Evolutionary conservation across 2,329 filamentous ascomycete species (phyloP).

Genomic region (Aquanectria penicillioides): DNA sequence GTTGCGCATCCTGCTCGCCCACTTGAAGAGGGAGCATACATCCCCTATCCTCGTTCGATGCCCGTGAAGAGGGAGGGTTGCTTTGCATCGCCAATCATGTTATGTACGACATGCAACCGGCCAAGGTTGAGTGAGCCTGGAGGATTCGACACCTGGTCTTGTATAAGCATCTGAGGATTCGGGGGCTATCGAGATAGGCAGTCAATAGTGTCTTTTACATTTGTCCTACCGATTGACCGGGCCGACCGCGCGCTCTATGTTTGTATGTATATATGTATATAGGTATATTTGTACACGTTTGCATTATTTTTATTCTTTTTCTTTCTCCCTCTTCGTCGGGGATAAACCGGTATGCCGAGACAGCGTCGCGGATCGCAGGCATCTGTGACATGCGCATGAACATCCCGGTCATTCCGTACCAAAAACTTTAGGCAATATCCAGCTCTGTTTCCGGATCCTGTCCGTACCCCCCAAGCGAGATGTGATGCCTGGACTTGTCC

Average conservation of each 20-base stretch:
- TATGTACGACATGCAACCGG: not conserved
- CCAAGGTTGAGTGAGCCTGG: not conserved
- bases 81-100: not conserved
- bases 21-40: not conserved
- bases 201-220: not conserved
- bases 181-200: not conserved
- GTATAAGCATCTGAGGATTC: not conserved
- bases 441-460: too few relatives aligned
- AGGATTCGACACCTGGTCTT: not conserved
- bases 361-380: too few relatives aligned
- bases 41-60: not conserved
- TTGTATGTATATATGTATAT: conserved; percentile 4
- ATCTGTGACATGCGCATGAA: too few relatives aligned
- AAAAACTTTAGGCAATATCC: too few relatives aligned
- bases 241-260: not conserved
- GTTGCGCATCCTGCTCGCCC: not conserved
- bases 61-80: not conserved
- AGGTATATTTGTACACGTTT: not conserved
- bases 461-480: too few relatives aligned
- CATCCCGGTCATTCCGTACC: too few relatives aligned
- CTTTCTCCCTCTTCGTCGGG: too few relatives aligned
- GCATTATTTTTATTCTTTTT: too few relatives aligned
- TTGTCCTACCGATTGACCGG: not conserved
- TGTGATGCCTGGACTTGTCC: too few relatives aligned
- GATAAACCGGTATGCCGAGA: too few relatives aligned